Evolutionary conservation across 441 rosid genomes (phyloP).

Genomic region (Syzygium syzygioides): DNA sequence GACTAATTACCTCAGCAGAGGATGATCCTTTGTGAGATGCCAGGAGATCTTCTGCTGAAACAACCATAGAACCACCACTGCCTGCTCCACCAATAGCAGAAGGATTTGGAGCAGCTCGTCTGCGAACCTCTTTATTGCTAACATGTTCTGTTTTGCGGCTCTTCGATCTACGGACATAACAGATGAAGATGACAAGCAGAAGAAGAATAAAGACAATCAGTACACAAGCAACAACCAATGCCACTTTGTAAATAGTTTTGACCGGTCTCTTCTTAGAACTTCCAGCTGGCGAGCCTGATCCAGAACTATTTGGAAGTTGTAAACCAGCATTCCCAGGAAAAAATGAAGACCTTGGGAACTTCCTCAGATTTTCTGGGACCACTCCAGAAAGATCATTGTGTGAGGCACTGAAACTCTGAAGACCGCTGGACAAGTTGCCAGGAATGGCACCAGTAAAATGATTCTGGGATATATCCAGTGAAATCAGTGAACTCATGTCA

Average conservation of each 20-base stretch:
- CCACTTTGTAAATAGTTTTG: conserved; percentile 51
- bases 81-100: conserved; percentile 42
- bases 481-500: conserved; percentile 54
- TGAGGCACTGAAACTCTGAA: conserved; percentile 70
- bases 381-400: conserved; percentile 82
- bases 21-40: conserved; percentile 78
- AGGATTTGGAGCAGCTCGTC: conserved; percentile 39
- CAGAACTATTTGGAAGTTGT: conserved; percentile 55
- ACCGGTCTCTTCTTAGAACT: conserved; percentile 43
- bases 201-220: conserved; percentile 62
- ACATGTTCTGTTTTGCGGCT: conserved; percentile 36
- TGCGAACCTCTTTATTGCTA: conserved; percentile 36
- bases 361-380: conserved; percentile 81
- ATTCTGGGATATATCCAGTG: conserved; percentile 78
- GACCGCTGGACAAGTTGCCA: conserved; percentile 50
- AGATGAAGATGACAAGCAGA: conserved; percentile 66
- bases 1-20: conserved; percentile 60
- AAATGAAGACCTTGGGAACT: conserved; percentile 70
- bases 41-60: conserved; percentile 84
- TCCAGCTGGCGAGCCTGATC: conserved; percentile 32
- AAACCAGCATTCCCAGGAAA: conserved; percentile 71
- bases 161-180: conserved; percentile 56
- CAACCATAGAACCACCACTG: conserved; percentile 60
- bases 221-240: conserved; percentile 67
- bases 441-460: conserved; percentile 78